Percentiles rank a stretch among this genome's conserved stretches.
Conservation (phyloP, 441 rosid genomes). For the Adansonia rubrostipa region DNA sequence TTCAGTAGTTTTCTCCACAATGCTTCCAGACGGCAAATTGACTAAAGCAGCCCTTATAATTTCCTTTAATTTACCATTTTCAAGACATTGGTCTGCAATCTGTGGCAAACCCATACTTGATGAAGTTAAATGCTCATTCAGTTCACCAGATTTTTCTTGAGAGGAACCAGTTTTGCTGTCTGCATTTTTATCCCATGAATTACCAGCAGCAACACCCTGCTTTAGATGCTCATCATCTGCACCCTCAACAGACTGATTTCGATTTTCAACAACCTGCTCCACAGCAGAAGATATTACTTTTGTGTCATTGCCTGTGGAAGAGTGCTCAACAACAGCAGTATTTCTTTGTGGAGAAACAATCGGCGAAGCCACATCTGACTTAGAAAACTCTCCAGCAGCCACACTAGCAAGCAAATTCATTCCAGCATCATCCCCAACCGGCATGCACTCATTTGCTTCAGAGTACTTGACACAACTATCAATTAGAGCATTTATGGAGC, state of each 20-base stretch:
- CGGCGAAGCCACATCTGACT: slow-evolving; percentile 63
- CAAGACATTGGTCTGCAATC: slow-evolving; percentile 45
- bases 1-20: slow-evolving; percentile 37
- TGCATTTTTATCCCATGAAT: slow-evolving; percentile 33
- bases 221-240: slow-evolving; percentile 44
- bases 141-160: slow-evolving; percentile 37
- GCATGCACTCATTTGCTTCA: slow-evolving; percentile 51
- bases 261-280: slow-evolving; percentile 39
- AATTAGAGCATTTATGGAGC: slow-evolving; percentile 85
- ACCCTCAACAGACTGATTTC: slow-evolving; percentile 38
- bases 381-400: slow-evolving; percentile 91
- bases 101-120: slow-evolving; percentile 47
- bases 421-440: slow-evolving; percentile 87
- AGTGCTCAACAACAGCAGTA: slow-evolving; percentile 38
- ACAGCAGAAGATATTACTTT: slow-evolving; percentile 39
- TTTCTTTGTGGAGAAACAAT: slow-evolving; percentile 54
- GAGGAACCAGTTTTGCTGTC: slow-evolving; percentile 35
- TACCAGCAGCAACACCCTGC: slow-evolving; percentile 33
- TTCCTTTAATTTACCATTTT: slow-evolving; percentile 49
- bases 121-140: slow-evolving; percentile 39
- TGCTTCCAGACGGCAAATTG: slow-evolving; percentile 25
- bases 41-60: slow-evolving; percentile 22
- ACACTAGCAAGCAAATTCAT: slow-evolving; percentile 97
- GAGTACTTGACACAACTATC: slow-evolving; percentile 88
- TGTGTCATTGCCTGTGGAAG: slow-evolving; percentile 47